Evolutionary conservation across 306 rosid genomes (phyloP).

Genomic region (Cicer judaicum): DNA sequence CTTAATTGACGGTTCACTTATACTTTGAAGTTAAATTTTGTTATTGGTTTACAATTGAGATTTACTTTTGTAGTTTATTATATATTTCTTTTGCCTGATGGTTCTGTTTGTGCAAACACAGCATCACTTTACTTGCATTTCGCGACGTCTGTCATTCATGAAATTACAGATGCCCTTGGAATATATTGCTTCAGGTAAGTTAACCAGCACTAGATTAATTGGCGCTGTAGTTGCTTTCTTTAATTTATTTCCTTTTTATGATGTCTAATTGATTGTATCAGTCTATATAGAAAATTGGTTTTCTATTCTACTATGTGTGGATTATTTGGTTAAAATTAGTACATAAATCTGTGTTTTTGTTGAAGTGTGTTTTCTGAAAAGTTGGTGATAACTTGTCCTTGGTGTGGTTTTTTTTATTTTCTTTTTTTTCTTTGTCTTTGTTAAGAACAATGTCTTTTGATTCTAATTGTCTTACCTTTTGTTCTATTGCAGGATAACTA

Average conservation of each 20-base stretch:
- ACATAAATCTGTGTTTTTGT: neutral
- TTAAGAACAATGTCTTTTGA: slow-evolving; percentile 15
- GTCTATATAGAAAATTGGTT: slow-evolving; percentile 1
- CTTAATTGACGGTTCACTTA: neutral
- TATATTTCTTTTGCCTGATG: slow-evolving; percentile 34
- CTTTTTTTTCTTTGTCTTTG: neutral
- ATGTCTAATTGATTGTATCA: slow-evolving; percentile 16
- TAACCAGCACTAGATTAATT: slow-evolving; percentile 21
- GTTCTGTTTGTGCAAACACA: slow-evolving; percentile 48
- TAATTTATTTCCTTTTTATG: slow-evolving; percentile 11
- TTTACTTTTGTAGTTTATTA: slow-evolving; percentile 4
- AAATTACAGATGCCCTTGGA: slow-evolving; percentile 85
- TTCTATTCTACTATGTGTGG: slow-evolving; percentile 14
- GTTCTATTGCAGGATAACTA: slow-evolving; percentile 71
- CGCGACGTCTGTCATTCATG: slow-evolving; percentile 77
- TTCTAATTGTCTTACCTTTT: slow-evolving; percentile 26
- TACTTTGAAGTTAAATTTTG: slow-evolving; percentile 5
- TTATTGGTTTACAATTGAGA: slow-evolving; percentile 25
- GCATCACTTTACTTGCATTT: slow-evolving; percentile 81
- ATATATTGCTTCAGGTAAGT: slow-evolving; percentile 92
- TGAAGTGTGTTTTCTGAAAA: neutral
- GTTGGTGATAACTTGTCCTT: neutral
- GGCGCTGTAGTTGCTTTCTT: neutral
- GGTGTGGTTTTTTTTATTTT: neutral
- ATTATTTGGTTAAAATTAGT: slow-evolving; percentile 16